Evolutionary conservation across 495 filamentous ascomycete genomes (phyloP).

Genomic region (Aspergillus incahuasiensis): DNA sequence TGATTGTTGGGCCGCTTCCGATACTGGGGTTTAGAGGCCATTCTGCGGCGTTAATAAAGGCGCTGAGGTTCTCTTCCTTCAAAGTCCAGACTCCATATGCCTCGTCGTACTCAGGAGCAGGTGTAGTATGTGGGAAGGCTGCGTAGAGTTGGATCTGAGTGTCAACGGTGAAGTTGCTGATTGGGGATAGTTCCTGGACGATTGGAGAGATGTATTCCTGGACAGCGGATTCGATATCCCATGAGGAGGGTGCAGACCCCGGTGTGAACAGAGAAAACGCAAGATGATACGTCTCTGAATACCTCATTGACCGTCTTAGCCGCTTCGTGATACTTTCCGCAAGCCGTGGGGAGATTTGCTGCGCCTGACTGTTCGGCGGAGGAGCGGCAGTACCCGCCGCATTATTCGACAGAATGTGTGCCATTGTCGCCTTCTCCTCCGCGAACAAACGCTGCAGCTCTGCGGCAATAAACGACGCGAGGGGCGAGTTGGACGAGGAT

Average conservation of each 20-base stretch:
- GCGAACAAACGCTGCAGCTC: slow-evolving; percentile 75
- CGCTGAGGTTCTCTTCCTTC: slow-evolving; percentile 80
- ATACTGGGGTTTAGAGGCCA: slow-evolving; percentile 96
- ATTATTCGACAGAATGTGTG: slow-evolving; percentile 64
- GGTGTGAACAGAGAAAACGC: slow-evolving; percentile 94
- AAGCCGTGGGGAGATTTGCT: slow-evolving; percentile 39
- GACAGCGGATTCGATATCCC: slow-evolving; percentile 85
- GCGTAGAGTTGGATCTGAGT: slow-evolving; percentile 95
- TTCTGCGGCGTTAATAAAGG: slow-evolving; percentile 95
- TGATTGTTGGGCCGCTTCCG: slow-evolving; percentile 85
- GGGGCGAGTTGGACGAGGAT: slow-evolving; percentile 63
- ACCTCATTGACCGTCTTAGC: slow-evolving; percentile 79
- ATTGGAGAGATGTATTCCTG: slow-evolving; percentile 77
- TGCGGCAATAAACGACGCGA: slow-evolving; percentile 76
- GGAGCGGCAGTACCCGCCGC: slow-evolving; percentile 31
- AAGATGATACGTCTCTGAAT: slow-evolving; percentile 89
- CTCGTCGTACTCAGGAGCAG: slow-evolving; percentile 50
- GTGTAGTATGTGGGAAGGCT: slow-evolving; percentile 67
- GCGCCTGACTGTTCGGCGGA: slow-evolving; percentile 23
- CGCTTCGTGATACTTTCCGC: slow-evolving; percentile 51
- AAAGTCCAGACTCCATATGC: slow-evolving; percentile 57
- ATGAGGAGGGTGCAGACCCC: slow-evolving; percentile 69
- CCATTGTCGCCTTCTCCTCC: slow-evolving; percentile 86
- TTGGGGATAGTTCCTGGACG: slow-evolving; percentile 67
- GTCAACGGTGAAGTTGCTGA: slow-evolving; percentile 95